Evolutionary conservation across 1,139 yeast species (phyloP), one percentile per base, ranked within the genome.

Genomic region (Zygosaccharomyces pseudobailii): DNA sequence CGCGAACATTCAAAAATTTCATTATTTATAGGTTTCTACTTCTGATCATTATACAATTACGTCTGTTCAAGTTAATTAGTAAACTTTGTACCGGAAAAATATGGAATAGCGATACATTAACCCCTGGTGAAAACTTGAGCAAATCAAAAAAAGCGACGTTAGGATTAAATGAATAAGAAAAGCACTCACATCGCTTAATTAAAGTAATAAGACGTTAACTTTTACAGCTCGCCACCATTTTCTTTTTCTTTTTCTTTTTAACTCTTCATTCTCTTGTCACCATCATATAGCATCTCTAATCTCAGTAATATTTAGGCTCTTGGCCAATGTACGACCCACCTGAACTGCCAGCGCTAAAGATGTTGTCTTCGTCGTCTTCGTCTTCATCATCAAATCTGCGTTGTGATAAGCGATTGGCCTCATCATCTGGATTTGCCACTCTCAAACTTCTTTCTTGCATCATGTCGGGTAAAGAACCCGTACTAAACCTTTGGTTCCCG

Each of bases 381-480:
- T 46, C 33, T 17, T 48, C 42, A 27, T 47, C 53, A 19, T 39
- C 52, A 10, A 49, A 38, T 13, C 20, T 38, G 17, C 34, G 41
- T 17, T 38, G 41, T 38, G 41, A 38, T 9, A 20, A 20, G 9
- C 52, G 52, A 33, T 48, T 49, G 10, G 33, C 28, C 31, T 48
- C 47, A 30, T 46, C 53, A 48, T 62, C 67, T 7, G 67, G 67
- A 45, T 63, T 63, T 6, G 58, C 66, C 20, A 63, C 60, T 33
- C 61, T 57, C 45, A 63, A 41, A 32, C 46, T 55, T 40, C 61
- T 61, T 35, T 65, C 66, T 35, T 61, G 67, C 54, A 67, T 62
- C 19, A 74, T 74, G 63, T 83, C 88, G 0, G 88, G 89, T 53
- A 83, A 68, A n/a, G 86, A 80, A 6, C 86, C 84, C 54, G 82